Base-by-base conservation (phyloP, 768 basidiomycete genomes). In the Pleurotus djamor region DNA sequence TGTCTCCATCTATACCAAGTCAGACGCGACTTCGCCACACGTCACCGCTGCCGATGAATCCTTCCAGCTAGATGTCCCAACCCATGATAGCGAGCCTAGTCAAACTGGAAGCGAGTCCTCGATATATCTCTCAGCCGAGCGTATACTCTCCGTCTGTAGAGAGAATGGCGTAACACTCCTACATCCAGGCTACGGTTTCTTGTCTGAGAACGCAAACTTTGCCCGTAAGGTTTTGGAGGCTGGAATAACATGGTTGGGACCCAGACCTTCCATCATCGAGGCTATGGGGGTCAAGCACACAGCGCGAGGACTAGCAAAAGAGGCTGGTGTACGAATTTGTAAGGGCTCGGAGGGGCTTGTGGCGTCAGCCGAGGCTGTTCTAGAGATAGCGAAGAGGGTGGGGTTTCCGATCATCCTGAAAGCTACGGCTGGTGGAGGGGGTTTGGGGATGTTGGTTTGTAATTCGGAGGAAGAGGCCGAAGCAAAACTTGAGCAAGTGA, bases 341-440 rank as follows among this genome's bases (percentile, higher is more conserved):
- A 83, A 84, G 0, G 88, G 88, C 0, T 84, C 83, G 0, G 71
- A 79, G 1, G 79, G 79, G 3, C 71, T 88, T 21, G 68, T 86
- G 0, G 41, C 35, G 2, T 72, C 73, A 6, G 68, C 69, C 0
- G 75, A 76, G 5, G 81, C 80, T 1, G 83, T 81, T 0, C 51
- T 77, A 7, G 59, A 63, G 12, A 66, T 76, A 1, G 82, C 83
- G 9, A 62, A 59, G 7, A 59, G 61, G 4, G 72, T 86, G 21
- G 84, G 85, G 0, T 87, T 75, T 62, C 88, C 88, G 0, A 76
- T 90, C 4, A 82, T 88, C 68, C 67, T 89, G 62, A 89, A 88
- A 67, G 83, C 87, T 1, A 86, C 85, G 0, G 85, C 84, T 0
- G 88, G 87, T 2, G 88, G 88, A 1, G 87, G 88, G 2, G 88